phyloP scores from a whole-genome alignment of 164 flowering plant species.

The Protea cynaroides region DNA sequence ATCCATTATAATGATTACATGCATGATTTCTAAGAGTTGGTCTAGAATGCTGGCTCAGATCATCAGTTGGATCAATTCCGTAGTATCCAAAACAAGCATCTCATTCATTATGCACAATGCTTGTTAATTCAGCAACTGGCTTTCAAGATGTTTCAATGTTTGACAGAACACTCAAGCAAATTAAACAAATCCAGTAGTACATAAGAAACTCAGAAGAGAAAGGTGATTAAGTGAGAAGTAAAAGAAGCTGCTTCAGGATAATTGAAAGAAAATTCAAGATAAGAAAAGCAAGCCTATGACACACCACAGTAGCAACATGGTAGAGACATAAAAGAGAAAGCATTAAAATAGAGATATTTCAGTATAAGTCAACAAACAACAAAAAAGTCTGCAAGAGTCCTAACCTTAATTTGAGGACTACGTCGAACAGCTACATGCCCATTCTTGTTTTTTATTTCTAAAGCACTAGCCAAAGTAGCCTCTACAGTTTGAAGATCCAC shows the following conservation, averaged over 20 bases:
- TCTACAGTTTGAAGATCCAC: conserved; percentile 43
- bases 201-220: background rate
- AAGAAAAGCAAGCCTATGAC: too few relatives aligned
- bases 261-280: background rate
- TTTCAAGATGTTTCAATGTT: background rate
- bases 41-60: too few relatives aligned
- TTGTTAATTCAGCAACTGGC: too few relatives aligned
- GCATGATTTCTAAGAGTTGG: too few relatives aligned
- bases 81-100: too few relatives aligned
- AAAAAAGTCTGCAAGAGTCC: background rate
- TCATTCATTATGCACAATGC: too few relatives aligned
- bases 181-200: background rate
- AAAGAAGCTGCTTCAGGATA: background rate
- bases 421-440: background rate
- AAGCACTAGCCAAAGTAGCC: conserved; percentile 32
- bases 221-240: background rate
- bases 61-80: too few relatives aligned
- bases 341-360: conserved; percentile 1
- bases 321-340: background rate
- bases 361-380: background rate
- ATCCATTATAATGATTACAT: too few relatives aligned
- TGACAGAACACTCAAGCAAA: background rate
- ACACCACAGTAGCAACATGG: too few relatives aligned
- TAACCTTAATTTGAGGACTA: conserved; percentile 11
- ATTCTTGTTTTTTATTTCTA: background rate